These are phyloP conservation scores for Falciphora oryzae DNA, from an alignment of 2,329 filamentous ascomycete genomes.

Conservation along the genomic window DNA sequence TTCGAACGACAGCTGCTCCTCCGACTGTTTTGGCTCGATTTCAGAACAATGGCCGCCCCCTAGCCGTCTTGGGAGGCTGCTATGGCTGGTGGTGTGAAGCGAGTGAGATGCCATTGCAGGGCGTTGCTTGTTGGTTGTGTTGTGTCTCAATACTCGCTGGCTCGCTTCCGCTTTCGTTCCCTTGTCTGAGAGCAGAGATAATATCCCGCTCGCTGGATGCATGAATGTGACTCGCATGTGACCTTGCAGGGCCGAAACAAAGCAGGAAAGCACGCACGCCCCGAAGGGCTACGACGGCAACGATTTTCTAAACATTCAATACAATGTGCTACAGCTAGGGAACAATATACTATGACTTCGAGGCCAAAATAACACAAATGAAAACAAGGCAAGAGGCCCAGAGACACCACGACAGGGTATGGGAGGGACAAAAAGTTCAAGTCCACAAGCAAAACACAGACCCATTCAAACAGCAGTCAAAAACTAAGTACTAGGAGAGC, in stretches of 20 bases:
- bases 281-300: background rate
- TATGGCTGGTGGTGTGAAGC: background rate
- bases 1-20: background rate
- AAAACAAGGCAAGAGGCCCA: background rate
- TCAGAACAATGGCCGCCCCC: background rate
- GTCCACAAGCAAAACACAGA: background rate
- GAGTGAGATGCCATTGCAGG: background rate
- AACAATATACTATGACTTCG: background rate
- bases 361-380: background rate
- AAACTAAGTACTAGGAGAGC: background rate
- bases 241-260: background rate
- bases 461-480: background rate
- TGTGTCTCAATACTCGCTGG: background rate
- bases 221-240: background rate
- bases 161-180: background rate
- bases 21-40: background rate
- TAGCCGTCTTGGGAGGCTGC: background rate
- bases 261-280: background rate
- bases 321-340: background rate
- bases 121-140: background rate
- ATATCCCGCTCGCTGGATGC: no score
- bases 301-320: background rate
- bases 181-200: no score
- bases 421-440: background rate
- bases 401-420: background rate